These are phyloP conservation scores for Sporothrix sp. DNA, from an alignment of 2,329 filamentous ascomycete genomes.

Conservation along the genomic window DNA sequence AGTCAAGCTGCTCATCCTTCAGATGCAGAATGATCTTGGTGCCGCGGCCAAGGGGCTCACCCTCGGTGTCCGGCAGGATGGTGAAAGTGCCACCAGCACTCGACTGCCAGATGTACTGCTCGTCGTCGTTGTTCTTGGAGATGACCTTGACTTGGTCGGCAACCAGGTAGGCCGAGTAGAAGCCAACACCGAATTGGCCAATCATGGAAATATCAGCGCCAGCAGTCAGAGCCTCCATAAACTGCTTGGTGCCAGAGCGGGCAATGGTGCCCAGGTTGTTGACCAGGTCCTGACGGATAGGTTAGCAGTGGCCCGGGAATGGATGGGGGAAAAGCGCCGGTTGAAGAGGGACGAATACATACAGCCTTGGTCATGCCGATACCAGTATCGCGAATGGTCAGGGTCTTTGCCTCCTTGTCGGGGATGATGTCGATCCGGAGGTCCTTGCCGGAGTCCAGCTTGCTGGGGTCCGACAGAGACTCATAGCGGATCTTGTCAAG, in stretches of 20 bases:
- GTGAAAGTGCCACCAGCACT: slow-evolving; percentile 95
- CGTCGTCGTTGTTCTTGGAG: slow-evolving; percentile 99
- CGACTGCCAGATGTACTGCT: slow-evolving; percentile 99
- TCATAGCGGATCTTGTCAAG: slow-evolving; percentile 99
- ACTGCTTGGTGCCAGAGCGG: slow-evolving; percentile 98
- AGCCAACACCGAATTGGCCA: slow-evolving; percentile 99
- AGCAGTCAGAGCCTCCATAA: slow-evolving; percentile 98
- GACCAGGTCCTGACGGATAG: slow-evolving; percentile 65
- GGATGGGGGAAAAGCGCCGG: too few relatives aligned
- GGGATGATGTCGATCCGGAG: slow-evolving; percentile 98
- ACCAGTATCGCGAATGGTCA: slow-evolving; percentile 95
- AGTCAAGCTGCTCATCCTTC: slow-evolving; percentile 98
- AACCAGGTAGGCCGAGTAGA: slow-evolving; percentile 99
- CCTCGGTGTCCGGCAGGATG: slow-evolving; percentile 81
- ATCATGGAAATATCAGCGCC: slow-evolving; percentile 99
- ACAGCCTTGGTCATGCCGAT: slow-evolving; percentile 99
- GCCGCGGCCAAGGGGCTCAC: slow-evolving; percentile 83
- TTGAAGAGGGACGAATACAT: too few relatives aligned
- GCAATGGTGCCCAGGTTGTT: slow-evolving; percentile 99
- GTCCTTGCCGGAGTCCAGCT: slow-evolving; percentile 96
- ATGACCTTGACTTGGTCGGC: slow-evolving; percentile 91
- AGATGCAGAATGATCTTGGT: slow-evolving; percentile 98
- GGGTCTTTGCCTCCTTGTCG: slow-evolving; percentile 92
- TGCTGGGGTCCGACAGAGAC: slow-evolving; percentile 90
- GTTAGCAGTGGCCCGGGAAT: not conserved